Conservation (phyloP, 2,329 filamentous ascomycete genomes). For the Xylaria sp. region DNA sequence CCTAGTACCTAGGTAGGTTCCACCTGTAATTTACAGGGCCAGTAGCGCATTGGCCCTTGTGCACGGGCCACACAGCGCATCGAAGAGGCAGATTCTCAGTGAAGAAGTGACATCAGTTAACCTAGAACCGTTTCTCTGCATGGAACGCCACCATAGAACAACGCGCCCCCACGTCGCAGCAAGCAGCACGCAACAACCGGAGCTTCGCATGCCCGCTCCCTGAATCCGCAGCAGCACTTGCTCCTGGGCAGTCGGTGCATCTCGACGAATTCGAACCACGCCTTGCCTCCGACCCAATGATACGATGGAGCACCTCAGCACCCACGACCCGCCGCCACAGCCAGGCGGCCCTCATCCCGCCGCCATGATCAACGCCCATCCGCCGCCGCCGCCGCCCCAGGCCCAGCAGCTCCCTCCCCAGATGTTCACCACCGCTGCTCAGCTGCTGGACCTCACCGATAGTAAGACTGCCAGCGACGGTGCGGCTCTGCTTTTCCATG, state of each 20-base stretch:
- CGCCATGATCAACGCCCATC: slow-evolving; percentile 26
- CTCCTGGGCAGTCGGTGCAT: slow-evolving; percentile 41
- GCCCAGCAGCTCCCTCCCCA: slow-evolving; percentile 81
- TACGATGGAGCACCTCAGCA: slow-evolving; percentile 65
- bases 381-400: slow-evolving; percentile 52
- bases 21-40: neutral
- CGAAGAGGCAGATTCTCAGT: slow-evolving; percentile 22
- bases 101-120: slow-evolving; percentile 32
- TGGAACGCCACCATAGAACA: neutral
- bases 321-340: slow-evolving; percentile 59
- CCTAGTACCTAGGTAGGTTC: neutral
- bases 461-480: slow-evolving; percentile 69
- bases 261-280: slow-evolving; percentile 16
- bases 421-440: slow-evolving; percentile 98
- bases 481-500: slow-evolving; percentile 9
- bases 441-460: slow-evolving; percentile 94
- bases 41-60: slow-evolving; percentile 7
- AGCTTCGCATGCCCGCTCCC: slow-evolving; percentile 16
- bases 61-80: slow-evolving; percentile 32
- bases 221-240: slow-evolving; percentile 7
- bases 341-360: slow-evolving; percentile 50
- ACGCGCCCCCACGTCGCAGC: slow-evolving; percentile 24
- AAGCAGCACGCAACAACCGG: slow-evolving; percentile 5
- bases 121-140: neutral
- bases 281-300: slow-evolving; percentile 42